A percentile compares a stretch with the other conserved stretches of the same genome.
Evolutionary conservation across 1,139 yeast species (phyloP).

Genomic region (Debaryomyces psychrophilus): DNA sequence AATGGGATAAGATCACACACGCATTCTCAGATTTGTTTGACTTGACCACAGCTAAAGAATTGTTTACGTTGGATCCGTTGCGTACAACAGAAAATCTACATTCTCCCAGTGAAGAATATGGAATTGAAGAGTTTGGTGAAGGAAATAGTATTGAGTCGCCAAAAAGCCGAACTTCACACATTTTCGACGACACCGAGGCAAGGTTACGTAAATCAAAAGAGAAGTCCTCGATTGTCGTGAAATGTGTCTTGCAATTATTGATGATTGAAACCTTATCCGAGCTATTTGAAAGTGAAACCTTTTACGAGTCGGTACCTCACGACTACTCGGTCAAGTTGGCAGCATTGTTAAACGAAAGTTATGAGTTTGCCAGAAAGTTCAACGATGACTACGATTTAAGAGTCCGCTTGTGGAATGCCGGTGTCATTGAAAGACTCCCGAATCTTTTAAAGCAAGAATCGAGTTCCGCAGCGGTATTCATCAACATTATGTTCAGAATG

Average conservation of each 20-base stretch:
- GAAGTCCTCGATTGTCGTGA: conserved; percentile 83
- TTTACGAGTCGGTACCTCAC: conserved; percentile 72
- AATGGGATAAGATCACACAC: conserved; percentile 74
- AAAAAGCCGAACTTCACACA: conserved; percentile 6
- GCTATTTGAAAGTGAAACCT: conserved; percentile 67
- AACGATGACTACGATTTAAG: conserved; percentile 88
- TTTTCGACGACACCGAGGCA: conserved; percentile 27
- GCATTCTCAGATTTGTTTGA: conserved; percentile 73
- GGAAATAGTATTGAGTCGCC: conserved; percentile 16
- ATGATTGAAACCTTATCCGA: conserved; percentile 89
- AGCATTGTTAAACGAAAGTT: conserved; percentile 64
- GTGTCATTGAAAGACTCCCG: conserved; percentile 90
- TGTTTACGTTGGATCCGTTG: conserved; percentile 73
- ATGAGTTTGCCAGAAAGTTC: conserved; percentile 80
- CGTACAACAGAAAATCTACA: not conserved
- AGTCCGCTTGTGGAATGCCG: conserved; percentile 85
- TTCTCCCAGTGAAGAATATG: conserved; percentile 26
- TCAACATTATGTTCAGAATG: conserved; percentile 77
- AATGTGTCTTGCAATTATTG: conserved; percentile 85
- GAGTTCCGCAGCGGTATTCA: conserved; percentile 83
- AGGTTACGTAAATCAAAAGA: conserved; percentile 43
- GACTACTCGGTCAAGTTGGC: conserved; percentile 62
- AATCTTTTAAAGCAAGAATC: conserved; percentile 91
- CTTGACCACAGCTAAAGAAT: conserved; percentile 82
- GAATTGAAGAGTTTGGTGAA: conserved; percentile 20